A percentile compares a stretch with the other conserved stretches of the same genome.
Conservation (phyloP, 2,329 filamentous ascomycete genomes). For the Monosporascus sp. region DNA sequence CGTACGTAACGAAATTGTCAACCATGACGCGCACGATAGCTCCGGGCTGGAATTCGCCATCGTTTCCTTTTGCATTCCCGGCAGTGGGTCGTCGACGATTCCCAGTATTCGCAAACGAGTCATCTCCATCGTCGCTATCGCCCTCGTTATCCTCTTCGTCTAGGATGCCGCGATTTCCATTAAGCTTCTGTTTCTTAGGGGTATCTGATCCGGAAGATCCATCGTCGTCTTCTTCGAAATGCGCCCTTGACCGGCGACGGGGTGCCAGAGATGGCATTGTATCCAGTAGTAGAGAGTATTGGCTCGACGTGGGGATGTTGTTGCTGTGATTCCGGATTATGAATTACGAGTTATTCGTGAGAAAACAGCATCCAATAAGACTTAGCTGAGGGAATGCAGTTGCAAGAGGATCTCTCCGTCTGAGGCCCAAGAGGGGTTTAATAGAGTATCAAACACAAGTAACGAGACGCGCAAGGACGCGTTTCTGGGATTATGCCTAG, state of each 20-base stretch:
- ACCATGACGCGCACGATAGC: slow-evolving; percentile 85
- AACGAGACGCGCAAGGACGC: background rate
- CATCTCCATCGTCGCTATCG: background rate
- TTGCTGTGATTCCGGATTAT: no score
- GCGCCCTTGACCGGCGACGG: slow-evolving; percentile 39
- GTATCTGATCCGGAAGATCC: slow-evolving; percentile 22
- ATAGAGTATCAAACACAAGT: no score
- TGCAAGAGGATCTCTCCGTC: background rate
- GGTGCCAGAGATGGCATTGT: slow-evolving; percentile 24
- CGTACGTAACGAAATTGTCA: slow-evolving; percentile 91
- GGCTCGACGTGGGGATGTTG: background rate
- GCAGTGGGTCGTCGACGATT: background rate
- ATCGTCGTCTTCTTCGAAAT: slow-evolving; percentile 34
- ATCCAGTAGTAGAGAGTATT: background rate
- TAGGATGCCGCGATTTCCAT: slow-evolving; percentile 2
- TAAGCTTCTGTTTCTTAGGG: slow-evolving; percentile 18
- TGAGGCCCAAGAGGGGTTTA: background rate
- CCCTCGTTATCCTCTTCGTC: slow-evolving; percentile 11
- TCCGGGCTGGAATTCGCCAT: slow-evolving; percentile 57
- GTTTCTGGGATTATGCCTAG: background rate
- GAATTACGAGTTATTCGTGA: no score
- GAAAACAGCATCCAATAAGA: no score
- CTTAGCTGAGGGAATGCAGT: no score
- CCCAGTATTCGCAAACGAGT: background rate
- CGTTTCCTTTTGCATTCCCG: background rate